Percentiles rank a stretch among this genome's conserved stretches.
These are phyloP conservation scores for Collybia sordida DNA, from an alignment of 768 basidiomycete species.

Conservation along the genomic window DNA sequence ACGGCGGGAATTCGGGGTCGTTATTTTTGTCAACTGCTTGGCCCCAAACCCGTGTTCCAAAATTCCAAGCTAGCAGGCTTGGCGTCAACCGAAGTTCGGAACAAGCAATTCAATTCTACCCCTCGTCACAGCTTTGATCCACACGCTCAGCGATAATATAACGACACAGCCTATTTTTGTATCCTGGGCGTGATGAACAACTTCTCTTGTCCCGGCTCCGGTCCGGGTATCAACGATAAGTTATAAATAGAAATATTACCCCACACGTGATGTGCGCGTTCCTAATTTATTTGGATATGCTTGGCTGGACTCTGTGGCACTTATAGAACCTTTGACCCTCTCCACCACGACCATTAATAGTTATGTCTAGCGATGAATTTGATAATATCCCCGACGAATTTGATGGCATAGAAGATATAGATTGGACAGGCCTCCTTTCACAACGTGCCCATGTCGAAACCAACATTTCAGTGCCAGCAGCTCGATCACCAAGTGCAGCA, in stretches of 20 bases:
- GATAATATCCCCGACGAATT: constrained; percentile 54
- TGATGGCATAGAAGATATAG: constrained; percentile 46
- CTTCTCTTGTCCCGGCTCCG: background rate
- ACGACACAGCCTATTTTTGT: constrained; percentile 12
- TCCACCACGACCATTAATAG: background rate
- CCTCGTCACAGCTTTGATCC: constrained; percentile 9
- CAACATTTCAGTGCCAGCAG: constrained; percentile 1
- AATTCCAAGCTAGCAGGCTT: constrained; percentile 8
- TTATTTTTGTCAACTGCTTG: constrained; percentile 12
- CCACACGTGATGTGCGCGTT: background rate
- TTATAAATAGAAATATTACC: background rate
- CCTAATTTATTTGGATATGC: background rate
- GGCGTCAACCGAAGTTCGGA: constrained; percentile 12
- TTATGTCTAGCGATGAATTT: constrained; percentile 53
- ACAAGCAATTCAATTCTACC: constrained; percentile 6
- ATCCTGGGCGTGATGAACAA: constrained; percentile 9
- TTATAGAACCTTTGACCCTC: background rate
- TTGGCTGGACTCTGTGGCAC: background rate
- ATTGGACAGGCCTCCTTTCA: constrained; percentile 40
- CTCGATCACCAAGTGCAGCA: constrained; percentile 12
- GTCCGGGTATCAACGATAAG: background rate
- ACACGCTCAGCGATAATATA: constrained; percentile 5
- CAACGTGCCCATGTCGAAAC: constrained; percentile 2
- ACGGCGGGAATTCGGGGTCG: constrained; percentile 5
- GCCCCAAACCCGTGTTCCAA: constrained; percentile 17